Evolutionary conservation across 768 basidiomycete species (phyloP).

Genomic region (Kwoniella sp.): DNA sequence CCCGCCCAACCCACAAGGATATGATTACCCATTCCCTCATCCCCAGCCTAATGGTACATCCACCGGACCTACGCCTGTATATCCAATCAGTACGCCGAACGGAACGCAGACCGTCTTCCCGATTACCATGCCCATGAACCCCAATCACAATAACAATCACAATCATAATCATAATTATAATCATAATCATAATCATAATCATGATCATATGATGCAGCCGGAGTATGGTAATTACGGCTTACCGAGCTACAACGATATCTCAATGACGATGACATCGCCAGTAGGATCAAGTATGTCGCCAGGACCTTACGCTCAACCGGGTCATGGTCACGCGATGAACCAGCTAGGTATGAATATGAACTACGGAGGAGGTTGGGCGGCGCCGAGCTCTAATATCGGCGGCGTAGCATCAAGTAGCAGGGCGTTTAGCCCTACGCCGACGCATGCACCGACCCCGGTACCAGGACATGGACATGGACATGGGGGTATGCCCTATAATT

Average conservation of each 20-base stretch:
- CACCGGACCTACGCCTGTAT: not conserved
- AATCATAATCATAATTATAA: too few relatives aligned
- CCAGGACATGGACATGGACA: not conserved
- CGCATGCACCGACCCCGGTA: not conserved
- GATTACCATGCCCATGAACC: not conserved
- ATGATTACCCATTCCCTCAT: conserved; percentile 8
- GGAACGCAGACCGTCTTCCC: conserved; percentile 11
- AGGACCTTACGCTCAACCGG: conserved; percentile 12
- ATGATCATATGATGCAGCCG: conserved; percentile 1
- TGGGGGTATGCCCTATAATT: conserved; percentile 13
- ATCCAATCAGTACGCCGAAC: conserved; percentile 14
- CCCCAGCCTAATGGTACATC: not conserved
- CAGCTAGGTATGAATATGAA: not conserved
- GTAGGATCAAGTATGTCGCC: conserved; percentile 10
- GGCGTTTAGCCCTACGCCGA: conserved; percentile 9
- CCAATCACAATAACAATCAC: too few relatives aligned
- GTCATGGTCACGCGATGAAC: not conserved
- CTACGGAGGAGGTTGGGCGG: not conserved
- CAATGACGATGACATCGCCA: not conserved
- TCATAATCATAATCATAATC: too few relatives aligned
- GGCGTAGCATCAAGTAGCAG: too few relatives aligned
- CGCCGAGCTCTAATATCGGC: not conserved
- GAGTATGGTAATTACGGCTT: conserved; percentile 20
- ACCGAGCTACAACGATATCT: conserved; percentile 24
- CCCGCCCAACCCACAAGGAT: conserved; percentile 12